Percentiles rank a stretch among this genome's conserved stretches.
Conservation (phyloP, 2,329 filamentous ascomycete genomes). For the Orbilia blumenaviensis region DNA sequence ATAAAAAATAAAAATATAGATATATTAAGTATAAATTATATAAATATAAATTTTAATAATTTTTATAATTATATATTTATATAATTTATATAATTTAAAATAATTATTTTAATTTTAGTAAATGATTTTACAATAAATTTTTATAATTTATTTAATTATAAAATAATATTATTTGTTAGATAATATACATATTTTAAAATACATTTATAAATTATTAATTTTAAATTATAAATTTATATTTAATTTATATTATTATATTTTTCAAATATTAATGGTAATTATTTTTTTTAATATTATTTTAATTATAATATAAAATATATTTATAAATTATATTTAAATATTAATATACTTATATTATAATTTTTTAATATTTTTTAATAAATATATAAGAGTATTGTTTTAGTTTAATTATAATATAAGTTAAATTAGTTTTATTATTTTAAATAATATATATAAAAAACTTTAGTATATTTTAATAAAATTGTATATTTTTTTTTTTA, state of each 20-base stretch:
- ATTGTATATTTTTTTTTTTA: background rate
- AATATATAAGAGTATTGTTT: background rate
- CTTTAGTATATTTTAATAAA: background rate
- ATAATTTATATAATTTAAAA: background rate
- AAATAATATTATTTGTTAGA: background rate
- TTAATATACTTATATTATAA: background rate
- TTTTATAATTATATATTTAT: background rate
- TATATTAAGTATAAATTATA: background rate
- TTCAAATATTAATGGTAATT: background rate
- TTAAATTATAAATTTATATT: background rate
- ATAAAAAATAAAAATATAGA: constrained; percentile 4
- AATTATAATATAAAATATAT: background rate
- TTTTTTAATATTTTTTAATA: constrained; percentile 1
- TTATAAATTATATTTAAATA: background rate
- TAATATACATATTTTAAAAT: background rate
- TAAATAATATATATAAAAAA: background rate
- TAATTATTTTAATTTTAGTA: background rate
- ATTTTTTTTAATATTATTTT: background rate
- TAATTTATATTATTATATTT: background rate
- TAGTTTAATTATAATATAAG: constrained; percentile 3
- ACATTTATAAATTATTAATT: background rate
- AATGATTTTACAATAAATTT: background rate
- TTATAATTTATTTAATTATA: constrained; percentile 3
- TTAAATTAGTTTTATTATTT: background rate
- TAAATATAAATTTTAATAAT: background rate